Percentiles rank a stretch among this genome's conserved stretches.
These are phyloP conservation scores for Ceratopteris richardii DNA, from an alignment of 75 land plant genomes.

Conservation along the genomic window DNA sequence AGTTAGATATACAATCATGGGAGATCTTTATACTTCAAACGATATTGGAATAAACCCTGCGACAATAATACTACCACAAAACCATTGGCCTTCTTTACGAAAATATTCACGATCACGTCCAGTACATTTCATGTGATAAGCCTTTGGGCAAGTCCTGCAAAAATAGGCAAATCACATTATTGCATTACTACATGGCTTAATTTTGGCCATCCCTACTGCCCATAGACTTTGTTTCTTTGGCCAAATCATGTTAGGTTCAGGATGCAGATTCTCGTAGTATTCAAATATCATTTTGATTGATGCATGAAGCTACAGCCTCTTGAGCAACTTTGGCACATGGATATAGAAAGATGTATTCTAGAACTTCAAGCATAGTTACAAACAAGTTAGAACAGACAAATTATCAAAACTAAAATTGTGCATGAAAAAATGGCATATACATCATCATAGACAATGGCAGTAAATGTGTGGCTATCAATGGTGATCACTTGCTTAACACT, in stretches of 20 bases:
- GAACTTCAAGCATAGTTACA: too few relatives aligned
- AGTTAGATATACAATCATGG: not conserved
- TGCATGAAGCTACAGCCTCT: too few relatives aligned
- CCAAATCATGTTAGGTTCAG: not conserved
- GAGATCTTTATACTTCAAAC: not conserved
- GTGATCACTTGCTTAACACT: too few relatives aligned
- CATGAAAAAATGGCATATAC: too few relatives aligned
- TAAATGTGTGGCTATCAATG: too few relatives aligned
- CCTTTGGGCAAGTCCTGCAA: constrained; percentile 85
- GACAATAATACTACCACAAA: constrained; percentile 96
- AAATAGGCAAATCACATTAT: not conserved
- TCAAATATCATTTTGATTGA: too few relatives aligned
- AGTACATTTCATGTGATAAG: constrained; percentile 85
- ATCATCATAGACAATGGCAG: too few relatives aligned
- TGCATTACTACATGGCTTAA: not conserved
- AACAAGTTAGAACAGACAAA: too few relatives aligned
- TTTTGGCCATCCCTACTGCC: not conserved
- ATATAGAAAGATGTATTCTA: too few relatives aligned
- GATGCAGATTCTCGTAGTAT: not conserved
- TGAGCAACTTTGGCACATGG: too few relatives aligned
- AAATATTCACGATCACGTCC: constrained; percentile 84
- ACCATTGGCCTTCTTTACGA: constrained; percentile 63
- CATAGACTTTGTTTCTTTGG: not conserved
- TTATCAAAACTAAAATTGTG: too few relatives aligned
- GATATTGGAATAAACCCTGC: not conserved